phyloP scores from a whole-genome alignment of 371 early-diverging fungal genomes.

The Zychaea mexicana region DNA sequence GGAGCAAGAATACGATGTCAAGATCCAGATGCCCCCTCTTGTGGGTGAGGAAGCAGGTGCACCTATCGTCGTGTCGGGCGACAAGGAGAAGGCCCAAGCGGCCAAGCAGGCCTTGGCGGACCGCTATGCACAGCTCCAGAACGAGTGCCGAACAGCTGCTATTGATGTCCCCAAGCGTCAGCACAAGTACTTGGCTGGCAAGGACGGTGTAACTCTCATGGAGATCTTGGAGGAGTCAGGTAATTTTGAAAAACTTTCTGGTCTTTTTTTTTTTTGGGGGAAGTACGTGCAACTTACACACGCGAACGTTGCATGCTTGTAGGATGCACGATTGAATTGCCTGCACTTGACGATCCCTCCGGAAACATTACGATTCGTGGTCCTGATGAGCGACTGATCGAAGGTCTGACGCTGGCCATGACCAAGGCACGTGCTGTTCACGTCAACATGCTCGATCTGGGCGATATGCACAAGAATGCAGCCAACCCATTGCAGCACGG shows the following conservation, averaged over 20 bases:
- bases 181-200: conserved; percentile 89
- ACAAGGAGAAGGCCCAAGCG: conserved; percentile 67
- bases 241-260: background rate
- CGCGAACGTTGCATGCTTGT: background rate
- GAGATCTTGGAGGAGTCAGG: conserved; percentile 70
- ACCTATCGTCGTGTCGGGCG: conserved; percentile 66
- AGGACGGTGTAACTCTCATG: conserved; percentile 74
- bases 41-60: conserved; percentile 52
- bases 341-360: conserved; percentile 64
- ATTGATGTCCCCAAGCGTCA: conserved; percentile 84
- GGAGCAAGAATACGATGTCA: conserved; percentile 66
- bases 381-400: conserved; percentile 63
- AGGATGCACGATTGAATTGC: conserved; percentile 82
- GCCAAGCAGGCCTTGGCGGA: conserved; percentile 66
- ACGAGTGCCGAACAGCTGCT: conserved; percentile 61
- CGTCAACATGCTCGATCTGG: conserved; percentile 56
- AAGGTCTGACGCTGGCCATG: conserved; percentile 75
- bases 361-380: conserved; percentile 85
- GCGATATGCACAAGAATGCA: conserved; percentile 50
- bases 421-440: conserved; percentile 74
- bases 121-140: conserved; percentile 61
- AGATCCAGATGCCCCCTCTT: conserved; percentile 80
- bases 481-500: conserved; percentile 57
- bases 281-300: background rate
- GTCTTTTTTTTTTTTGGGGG: background rate